phyloP scores from a whole-genome alignment of 2,329 filamentous ascomycete genomes.

The Ophiostoma quercus region DNA sequence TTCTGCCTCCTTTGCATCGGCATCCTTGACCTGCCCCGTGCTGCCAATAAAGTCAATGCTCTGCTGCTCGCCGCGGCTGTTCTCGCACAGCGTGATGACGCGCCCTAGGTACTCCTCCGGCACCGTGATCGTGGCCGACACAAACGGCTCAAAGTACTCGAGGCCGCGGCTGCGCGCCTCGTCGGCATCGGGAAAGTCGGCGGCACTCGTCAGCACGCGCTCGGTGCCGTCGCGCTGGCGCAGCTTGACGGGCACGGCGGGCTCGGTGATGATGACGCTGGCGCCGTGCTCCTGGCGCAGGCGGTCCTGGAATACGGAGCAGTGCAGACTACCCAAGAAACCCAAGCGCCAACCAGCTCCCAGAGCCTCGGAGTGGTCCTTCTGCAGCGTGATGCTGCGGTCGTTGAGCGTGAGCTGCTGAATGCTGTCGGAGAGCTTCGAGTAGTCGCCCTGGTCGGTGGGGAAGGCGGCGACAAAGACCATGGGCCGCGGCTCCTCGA shows the following conservation, averaged over 20 bases:
- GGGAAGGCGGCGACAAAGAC: conserved; percentile 97
- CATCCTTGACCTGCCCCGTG: not conserved
- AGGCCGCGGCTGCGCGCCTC: conserved; percentile 43
- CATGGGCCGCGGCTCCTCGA: conserved; percentile 97
- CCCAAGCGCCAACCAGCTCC: conserved; percentile 91
- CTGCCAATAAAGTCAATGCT: conserved; percentile 75
- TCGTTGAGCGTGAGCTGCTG: conserved; percentile 91
- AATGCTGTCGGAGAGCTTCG: conserved; percentile 86
- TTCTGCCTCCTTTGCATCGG: not conserved
- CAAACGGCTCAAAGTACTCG: conserved; percentile 56
- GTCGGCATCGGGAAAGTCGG: conserved; percentile 72
- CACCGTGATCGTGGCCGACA: conserved; percentile 78
- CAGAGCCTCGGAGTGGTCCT: conserved; percentile 89
- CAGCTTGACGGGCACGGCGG: conserved; percentile 87
- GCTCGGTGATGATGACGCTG: conserved; percentile 93
- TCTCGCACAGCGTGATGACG: conserved; percentile 91
- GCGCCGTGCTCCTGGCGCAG: conserved; percentile 89
- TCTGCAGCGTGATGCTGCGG: conserved; percentile 85
- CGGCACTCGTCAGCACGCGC: conserved; percentile 75
- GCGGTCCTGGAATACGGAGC: conserved; percentile 97
- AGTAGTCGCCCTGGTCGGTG: conserved; percentile 82
- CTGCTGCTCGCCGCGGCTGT: conserved; percentile 79
- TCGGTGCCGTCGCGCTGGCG: conserved; percentile 72
- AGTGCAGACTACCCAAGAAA: conserved; percentile 93
- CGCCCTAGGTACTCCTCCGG: conserved; percentile 92